Conservation (phyloP, 164 flowering plant genomes). For the Amborella trichopoda region DNA sequence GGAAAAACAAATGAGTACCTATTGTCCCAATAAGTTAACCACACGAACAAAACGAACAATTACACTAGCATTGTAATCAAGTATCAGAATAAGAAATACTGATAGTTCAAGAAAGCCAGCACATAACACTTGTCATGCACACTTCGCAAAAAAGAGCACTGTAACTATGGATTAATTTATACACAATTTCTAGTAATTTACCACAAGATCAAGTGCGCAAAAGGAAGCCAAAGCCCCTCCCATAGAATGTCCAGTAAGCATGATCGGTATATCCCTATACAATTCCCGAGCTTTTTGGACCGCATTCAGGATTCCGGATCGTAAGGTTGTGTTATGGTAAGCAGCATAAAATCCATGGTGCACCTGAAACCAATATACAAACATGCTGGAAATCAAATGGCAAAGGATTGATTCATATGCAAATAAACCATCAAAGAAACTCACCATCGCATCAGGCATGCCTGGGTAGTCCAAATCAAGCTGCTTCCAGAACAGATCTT, state of each 20-base stretch:
- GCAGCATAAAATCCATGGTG: conserved; percentile 92
- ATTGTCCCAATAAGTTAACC: too few relatives aligned
- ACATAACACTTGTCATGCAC: too few relatives aligned
- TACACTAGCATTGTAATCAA: too few relatives aligned
- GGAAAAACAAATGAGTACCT: too few relatives aligned
- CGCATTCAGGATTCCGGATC: conserved; percentile 56
- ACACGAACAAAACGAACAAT: too few relatives aligned
- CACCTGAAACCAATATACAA: conserved; percentile 48
- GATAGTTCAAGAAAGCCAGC: too few relatives aligned
- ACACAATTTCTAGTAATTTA: conserved; percentile 13
- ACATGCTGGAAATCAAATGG: neutral
- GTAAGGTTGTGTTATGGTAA: conserved; percentile 83
- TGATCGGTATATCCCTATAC: conserved; percentile 54
- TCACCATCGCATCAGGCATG: conserved; percentile 86
- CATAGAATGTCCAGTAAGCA: conserved; percentile 98
- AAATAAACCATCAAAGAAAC: neutral
- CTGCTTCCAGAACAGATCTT: conserved; percentile 93
- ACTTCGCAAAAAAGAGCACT: too few relatives aligned
- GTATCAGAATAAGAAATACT: too few relatives aligned
- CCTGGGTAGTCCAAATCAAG: conserved; percentile 80
- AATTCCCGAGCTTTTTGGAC: conserved; percentile 48
- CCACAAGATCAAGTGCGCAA: conserved; percentile 82
- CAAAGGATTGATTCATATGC: neutral
- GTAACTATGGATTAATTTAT: too few relatives aligned
- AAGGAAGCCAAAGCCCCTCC: conserved; percentile 98